Conservation (phyloP, 805 yeast species). For the Schwanniomyces yamadae region DNA sequence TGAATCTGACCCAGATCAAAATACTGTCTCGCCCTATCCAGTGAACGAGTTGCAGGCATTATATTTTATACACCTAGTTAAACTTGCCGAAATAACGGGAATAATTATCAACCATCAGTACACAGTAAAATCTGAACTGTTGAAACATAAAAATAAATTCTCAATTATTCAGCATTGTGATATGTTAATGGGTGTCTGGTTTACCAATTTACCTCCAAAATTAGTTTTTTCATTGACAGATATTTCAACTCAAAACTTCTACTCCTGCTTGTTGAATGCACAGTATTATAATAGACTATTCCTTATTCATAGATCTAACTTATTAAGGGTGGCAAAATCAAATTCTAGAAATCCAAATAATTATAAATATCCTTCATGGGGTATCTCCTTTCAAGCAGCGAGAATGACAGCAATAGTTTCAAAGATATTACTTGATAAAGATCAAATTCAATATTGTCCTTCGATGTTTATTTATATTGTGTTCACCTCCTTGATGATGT, state of each 20-base stretch:
- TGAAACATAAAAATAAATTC: conserved; percentile 43
- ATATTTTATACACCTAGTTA: conserved; percentile 61
- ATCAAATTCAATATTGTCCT: conserved; percentile 53
- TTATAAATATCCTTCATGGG: conserved; percentile 68
- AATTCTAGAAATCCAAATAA: conserved; percentile 40
- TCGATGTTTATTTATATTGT: conserved; percentile 57
- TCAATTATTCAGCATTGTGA: conserved; percentile 65
- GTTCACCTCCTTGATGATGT: conserved; percentile 66
- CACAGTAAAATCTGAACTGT: conserved; percentile 63
- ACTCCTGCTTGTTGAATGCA: conserved; percentile 58
- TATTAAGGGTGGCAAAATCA: conserved; percentile 48
- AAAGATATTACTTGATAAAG: conserved; percentile 50
- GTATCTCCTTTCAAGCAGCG: conserved; percentile 79
- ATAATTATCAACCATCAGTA: conserved; percentile 67
- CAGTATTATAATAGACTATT: conserved; percentile 74
- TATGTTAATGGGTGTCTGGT: conserved; percentile 75
- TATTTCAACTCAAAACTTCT: conserved; percentile 50
- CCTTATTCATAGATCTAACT: conserved; percentile 68
- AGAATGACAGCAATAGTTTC: conserved; percentile 67
- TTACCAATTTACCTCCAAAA: conserved; percentile 61
- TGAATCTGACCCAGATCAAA: conserved; percentile 40
- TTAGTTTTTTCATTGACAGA: conserved; percentile 62
- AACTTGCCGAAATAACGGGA: conserved; percentile 70
- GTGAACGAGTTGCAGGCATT: conserved; percentile 49
- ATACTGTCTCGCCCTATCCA: conserved; percentile 41